Evolutionary conservation across 2,329 filamentous ascomycete genomes (phyloP).

Genomic region (Madurella fahalii): DNA sequence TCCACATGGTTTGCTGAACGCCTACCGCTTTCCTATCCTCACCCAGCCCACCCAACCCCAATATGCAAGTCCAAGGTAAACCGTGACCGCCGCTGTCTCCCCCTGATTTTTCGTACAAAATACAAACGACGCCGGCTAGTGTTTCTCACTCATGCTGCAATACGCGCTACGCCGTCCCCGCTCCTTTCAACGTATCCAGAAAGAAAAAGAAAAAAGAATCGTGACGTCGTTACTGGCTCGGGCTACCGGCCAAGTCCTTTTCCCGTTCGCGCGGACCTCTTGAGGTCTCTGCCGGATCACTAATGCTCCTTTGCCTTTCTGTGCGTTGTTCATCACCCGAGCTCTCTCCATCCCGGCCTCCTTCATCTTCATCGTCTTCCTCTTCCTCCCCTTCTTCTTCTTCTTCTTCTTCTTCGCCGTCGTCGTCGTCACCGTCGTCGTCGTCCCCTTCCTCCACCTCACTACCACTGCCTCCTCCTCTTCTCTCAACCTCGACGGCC

Average conservation of each 20-base stretch:
- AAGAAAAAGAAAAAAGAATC: slow-evolving; percentile 5
- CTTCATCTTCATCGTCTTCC: slow-evolving; percentile 18
- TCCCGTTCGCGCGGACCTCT: slow-evolving; percentile 17
- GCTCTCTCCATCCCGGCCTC: slow-evolving; percentile 26
- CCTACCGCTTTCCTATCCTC: neutral
- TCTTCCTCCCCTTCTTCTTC: slow-evolving; percentile 32
- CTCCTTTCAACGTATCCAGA: neutral
- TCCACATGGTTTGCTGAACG: neutral
- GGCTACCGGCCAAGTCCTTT: slow-evolving; percentile 12
- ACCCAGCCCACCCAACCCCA: neutral
- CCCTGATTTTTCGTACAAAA: neutral
- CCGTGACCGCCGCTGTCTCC: neutral
- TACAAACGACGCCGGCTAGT: neutral
- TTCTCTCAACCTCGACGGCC: neutral
- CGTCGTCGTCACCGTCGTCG: slow-evolving; percentile 24
- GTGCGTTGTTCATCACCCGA: slow-evolving; percentile 51
- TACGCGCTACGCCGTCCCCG: neutral
- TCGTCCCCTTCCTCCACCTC: slow-evolving; percentile 28
- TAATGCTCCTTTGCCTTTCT: slow-evolving; percentile 53
- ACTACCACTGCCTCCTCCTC: slow-evolving; percentile 1
- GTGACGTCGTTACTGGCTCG: neutral
- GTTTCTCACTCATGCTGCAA: neutral
- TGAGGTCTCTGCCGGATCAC: slow-evolving; percentile 36
- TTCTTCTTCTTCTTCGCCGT: slow-evolving; percentile 31
- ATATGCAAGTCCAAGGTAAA: neutral